Evolutionary conservation across 306 rosid species (phyloP).

Genomic region (Trifolium repens): DNA sequence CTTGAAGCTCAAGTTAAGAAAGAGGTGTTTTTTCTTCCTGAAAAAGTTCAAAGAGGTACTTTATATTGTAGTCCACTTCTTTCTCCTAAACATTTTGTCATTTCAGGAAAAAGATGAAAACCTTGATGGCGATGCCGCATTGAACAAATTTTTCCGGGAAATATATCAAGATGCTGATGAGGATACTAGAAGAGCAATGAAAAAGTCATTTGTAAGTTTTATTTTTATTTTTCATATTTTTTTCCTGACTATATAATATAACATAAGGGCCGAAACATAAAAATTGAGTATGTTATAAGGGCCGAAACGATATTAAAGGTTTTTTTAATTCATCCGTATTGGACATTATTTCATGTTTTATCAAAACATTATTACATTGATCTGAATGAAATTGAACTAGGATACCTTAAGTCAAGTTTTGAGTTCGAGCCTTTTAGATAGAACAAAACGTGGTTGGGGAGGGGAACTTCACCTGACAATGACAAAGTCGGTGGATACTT

Average conservation of each 20-base stretch:
- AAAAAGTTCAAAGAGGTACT: background rate
- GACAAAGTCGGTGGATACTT: background rate
- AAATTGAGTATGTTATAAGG: too few species aligned
- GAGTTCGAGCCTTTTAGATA: too few species aligned
- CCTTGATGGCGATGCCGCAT: constrained; percentile 94
- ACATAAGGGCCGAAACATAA: background rate
- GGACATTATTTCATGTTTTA: too few species aligned
- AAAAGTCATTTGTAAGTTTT: constrained; percentile 83
- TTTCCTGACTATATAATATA: too few species aligned
- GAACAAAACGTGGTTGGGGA: too few species aligned
- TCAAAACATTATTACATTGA: too few species aligned
- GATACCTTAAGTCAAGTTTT: background rate
- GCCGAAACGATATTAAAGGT: too few species aligned
- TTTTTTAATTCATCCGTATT: too few species aligned
- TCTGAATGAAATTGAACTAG: background rate
- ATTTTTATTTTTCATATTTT: background rate
- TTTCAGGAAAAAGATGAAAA: constrained; percentile 93
- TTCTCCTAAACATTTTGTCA: constrained; percentile 24
- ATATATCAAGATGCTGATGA: constrained; percentile 93
- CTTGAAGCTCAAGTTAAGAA: constrained; percentile 86
- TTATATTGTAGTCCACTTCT: background rate
- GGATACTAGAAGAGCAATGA: constrained; percentile 92
- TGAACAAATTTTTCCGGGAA: constrained; percentile 89
- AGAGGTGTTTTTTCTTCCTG: constrained; percentile 60
- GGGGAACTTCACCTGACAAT: background rate